These are phyloP conservation scores for Discostella stelligera DNA, from an alignment of 352 stramenopile species.

Conservation along the genomic window DNA sequence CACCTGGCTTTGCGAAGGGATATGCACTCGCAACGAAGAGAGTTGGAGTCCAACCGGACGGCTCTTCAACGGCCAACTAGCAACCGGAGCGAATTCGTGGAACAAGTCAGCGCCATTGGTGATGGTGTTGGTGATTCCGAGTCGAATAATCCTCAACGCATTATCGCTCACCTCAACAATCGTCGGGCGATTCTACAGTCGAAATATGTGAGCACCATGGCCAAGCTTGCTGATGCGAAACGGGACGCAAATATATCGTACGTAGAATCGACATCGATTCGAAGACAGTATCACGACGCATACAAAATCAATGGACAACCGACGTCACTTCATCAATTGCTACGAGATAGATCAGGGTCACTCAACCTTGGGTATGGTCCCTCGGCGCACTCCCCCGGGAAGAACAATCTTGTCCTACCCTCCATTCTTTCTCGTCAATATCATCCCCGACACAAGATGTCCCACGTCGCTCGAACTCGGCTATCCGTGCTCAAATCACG, in stretches of 20 bases:
- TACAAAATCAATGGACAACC: conserved; percentile 3
- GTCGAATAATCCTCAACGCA: conserved; percentile 35
- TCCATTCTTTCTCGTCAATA: conserved; percentile 21
- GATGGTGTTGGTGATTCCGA: conserved; percentile 6
- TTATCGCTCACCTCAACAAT: conserved; percentile 57
- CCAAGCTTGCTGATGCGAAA: conserved; percentile 19
- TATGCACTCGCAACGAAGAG: conserved; percentile 1
- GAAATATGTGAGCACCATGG: conserved; percentile 1
- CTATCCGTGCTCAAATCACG: conserved; percentile 52
- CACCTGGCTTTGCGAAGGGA: conserved; percentile 11
- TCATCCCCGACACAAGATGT: conserved; percentile 22
- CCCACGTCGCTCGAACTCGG: conserved; percentile 9
- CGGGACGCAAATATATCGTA: conserved; percentile 8
- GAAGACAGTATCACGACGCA: conserved; percentile 12
- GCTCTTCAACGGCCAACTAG: conserved; percentile 9
- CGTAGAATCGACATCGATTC: conserved; percentile 13
- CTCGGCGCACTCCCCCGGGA: background rate
- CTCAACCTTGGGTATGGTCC: conserved; percentile 7
- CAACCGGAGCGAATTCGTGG: too few relatives aligned
- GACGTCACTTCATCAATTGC: conserved; percentile 10
- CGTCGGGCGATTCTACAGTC: conserved; percentile 39
- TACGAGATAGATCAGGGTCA: background rate
- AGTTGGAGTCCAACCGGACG: conserved; percentile 8
- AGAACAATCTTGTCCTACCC: conserved; percentile 18
- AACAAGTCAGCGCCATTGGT: too few relatives aligned